Evolutionary conservation across 2,329 filamentous ascomycete genomes (phyloP), one percentile per base, ranked within the genome.

Genomic region (Alternaria angustiovoidea): DNA sequence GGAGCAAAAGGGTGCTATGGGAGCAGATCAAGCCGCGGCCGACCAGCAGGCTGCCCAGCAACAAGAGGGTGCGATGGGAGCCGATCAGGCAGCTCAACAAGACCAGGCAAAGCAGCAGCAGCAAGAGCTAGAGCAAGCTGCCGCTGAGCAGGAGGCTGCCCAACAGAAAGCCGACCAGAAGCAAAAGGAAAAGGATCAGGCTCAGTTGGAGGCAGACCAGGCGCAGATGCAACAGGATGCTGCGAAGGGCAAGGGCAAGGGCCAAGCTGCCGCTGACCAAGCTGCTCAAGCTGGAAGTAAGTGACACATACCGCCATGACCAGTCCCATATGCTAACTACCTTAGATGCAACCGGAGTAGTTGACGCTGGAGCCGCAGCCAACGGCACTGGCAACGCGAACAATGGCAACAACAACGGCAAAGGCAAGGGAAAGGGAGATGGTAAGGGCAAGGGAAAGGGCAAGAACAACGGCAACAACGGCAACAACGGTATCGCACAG

Each of bases 251-350:
- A 57, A 54, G 18, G 46, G 30, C 18, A 51, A 28, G 54, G 36
- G 32, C 34, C 34, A 44, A 20, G 42, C 24, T 42, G 55, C 42
- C 22, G 49, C 41, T 6, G 49, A 16, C n/a, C 24, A 56, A 47
- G 63, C 59, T 26, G 58, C 57, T 38, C 49, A 61, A 56, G 64
- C 54, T 47, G 60, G 54, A 49, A 63, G 66, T 65, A 60, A 55
- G 62, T 62, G 8, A 30, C 20, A 41, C 41, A 7, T 12, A 22
- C 14, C 28, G 11, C n/a, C 18, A 14, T 44, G 4, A 44, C 1
- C 14, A 5, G 3, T 28, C 20, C 20, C 24, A 26, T 26, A 20
- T 30, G 58, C 62, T 53, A 54, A 51, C 34, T 22, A 28, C 18
- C n/a, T 9, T 41, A 62, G 66, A 65, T 28, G 57, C 53, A 26